Percentiles rank a stretch among this genome's conserved stretches.
Evolutionary conservation across 2,329 filamentous ascomycete genomes (phyloP).

Genomic region (Scolecobasidium constrictum): DNA sequence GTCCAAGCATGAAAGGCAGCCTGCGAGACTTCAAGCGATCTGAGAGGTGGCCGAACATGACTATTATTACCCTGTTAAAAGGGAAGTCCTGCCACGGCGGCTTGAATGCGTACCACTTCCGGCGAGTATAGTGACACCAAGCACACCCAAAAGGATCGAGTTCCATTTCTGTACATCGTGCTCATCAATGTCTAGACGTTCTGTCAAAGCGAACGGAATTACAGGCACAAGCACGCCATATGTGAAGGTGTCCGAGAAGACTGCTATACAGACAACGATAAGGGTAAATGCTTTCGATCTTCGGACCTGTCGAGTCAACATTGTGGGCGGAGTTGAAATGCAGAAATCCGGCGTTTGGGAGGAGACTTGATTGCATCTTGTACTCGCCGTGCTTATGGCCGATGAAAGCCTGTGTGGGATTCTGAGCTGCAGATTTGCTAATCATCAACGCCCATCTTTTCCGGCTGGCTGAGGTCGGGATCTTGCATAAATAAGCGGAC

Average conservation of each 20-base stretch:
- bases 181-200: slow-evolving; percentile 1
- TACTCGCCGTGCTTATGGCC: no score
- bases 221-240: slow-evolving; percentile 6
- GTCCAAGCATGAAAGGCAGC: slow-evolving; percentile 1
- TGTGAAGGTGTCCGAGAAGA: slow-evolving; percentile 7
- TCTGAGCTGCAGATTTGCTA: no score
- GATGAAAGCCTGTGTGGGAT: no score
- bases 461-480: no score
- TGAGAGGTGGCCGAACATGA: slow-evolving; percentile 4
- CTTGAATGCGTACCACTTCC: neutral
- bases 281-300: slow-evolving; percentile 3
- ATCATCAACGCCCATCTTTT: no score
- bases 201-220: slow-evolving; percentile 4
- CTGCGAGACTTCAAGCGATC: neutral
- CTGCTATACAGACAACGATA: slow-evolving; percentile 6
- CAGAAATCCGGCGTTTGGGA: no score
- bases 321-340: no score
- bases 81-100: neutral
- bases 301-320: neutral
- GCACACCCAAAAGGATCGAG: slow-evolving; percentile 3
- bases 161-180: slow-evolving; percentile 8
- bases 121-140: slow-evolving; percentile 2
- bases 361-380: no score
- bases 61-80: neutral
- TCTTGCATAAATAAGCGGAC: no score